These are phyloP conservation scores for Strobilomyces dryophilus DNA, from an alignment of 768 basidiomycete genomes.

Conservation along the genomic window DNA sequence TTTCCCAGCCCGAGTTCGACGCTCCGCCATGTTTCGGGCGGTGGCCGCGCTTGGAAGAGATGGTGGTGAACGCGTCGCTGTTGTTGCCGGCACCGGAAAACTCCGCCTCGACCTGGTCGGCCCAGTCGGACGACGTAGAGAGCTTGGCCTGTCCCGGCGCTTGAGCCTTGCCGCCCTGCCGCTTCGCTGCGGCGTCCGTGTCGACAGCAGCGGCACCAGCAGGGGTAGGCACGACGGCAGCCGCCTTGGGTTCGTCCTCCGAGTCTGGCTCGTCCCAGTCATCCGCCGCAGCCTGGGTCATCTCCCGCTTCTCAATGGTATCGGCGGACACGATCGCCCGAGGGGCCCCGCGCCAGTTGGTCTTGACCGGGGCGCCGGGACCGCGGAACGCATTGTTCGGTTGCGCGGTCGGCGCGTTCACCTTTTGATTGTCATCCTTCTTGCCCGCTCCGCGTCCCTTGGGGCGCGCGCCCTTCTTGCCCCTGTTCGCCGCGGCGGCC, in stretches of 20 bases:
- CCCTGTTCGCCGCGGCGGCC: slow-evolving; percentile 10
- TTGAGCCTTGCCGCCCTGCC: slow-evolving; percentile 2
- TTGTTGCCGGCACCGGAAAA: neutral
- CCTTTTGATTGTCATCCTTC: slow-evolving; percentile 4
- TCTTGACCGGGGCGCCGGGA: slow-evolving; percentile 29
- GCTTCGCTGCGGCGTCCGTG: slow-evolving; percentile 4
- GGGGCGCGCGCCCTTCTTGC: slow-evolving; percentile 18
- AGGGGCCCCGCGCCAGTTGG: slow-evolving; percentile 28
- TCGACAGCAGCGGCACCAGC: neutral
- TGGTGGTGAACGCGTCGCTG: neutral
- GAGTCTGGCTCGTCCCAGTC: slow-evolving; percentile 22
- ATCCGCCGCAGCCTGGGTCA: slow-evolving; percentile 1
- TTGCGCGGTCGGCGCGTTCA: neutral
- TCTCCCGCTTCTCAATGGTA: slow-evolving; percentile 23
- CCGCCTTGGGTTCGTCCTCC: slow-evolving; percentile 9
- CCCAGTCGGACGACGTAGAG: slow-evolving; percentile 15
- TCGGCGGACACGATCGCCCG: slow-evolving; percentile 25
- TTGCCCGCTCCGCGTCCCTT: slow-evolving; percentile 10
- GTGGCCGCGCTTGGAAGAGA: slow-evolving; percentile 12
- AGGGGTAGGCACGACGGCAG: neutral
- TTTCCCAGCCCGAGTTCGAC: slow-evolving; percentile 9
- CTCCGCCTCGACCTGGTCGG: slow-evolving; percentile 26
- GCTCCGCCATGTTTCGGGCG: slow-evolving; percentile 12
- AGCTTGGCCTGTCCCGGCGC: slow-evolving; percentile 7
- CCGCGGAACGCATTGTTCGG: slow-evolving; percentile 24